Conservation (phyloP, 2,329 filamentous ascomycete genomes). For the Aureobasidium sp. region DNA sequence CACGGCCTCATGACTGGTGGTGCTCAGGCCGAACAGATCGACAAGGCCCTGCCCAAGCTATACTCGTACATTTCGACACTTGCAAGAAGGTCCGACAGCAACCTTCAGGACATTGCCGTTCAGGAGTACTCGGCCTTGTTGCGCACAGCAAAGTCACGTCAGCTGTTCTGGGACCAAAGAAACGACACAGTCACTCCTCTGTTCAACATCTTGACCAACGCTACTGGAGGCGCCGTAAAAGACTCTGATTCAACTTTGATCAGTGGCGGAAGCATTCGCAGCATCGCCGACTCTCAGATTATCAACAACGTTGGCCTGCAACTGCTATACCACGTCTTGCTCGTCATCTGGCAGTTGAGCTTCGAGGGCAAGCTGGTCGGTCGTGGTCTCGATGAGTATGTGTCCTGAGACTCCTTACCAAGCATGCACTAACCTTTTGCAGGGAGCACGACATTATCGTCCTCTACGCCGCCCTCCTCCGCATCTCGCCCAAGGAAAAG, state of each 20-base stretch:
- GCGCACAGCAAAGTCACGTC: conserved; percentile 64
- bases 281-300: conserved; percentile 57
- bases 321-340: conserved; percentile 84
- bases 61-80: conserved; percentile 81
- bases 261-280: conserved; percentile 39
- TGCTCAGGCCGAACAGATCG: conserved; percentile 54
- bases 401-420: conserved; percentile 18
- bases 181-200: conserved; percentile 77
- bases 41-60: conserved; percentile 71
- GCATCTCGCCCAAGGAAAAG: conserved; percentile 94
- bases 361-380: conserved; percentile 71
- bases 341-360: conserved; percentile 93
- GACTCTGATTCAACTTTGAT: conserved; percentile 58
- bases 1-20: conserved; percentile 55
- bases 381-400: conserved; percentile 78
- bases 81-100: conserved; percentile 77
- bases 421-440: conserved; percentile 20
- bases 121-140: conserved; percentile 83
- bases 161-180: conserved; percentile 85
- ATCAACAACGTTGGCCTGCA: conserved; percentile 81
- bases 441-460: conserved; percentile 90
- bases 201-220: conserved; percentile 68
- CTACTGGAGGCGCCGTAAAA: conserved; percentile 58
- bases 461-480: conserved; percentile 85
- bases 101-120: conserved; percentile 90